These are phyloP conservation scores for Yarrowia hollandica DNA, from an alignment of 805 yeast genomes.

Conservation along the genomic window DNA sequence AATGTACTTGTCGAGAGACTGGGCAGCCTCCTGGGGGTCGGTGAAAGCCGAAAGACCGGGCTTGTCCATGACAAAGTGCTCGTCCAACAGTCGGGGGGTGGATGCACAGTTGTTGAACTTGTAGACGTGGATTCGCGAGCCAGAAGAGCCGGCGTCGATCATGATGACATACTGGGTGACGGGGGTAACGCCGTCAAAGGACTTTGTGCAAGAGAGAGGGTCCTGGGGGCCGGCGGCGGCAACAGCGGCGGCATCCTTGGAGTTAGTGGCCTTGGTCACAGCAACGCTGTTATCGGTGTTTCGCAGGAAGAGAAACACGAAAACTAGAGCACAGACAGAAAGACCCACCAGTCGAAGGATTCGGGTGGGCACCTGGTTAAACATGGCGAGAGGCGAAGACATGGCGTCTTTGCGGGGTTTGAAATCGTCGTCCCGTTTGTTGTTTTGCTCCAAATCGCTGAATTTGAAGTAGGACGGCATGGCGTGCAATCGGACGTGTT, in stretches of 20 bases:
- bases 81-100: slow-evolving; percentile 78
- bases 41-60: slow-evolving; percentile 78
- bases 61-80: slow-evolving; percentile 81
- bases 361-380: slow-evolving; percentile 7
- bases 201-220: slow-evolving; percentile 38
- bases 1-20: slow-evolving; percentile 81
- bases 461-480: slow-evolving; percentile 29
- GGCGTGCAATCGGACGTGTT: background rate
- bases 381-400: slow-evolving; percentile 18
- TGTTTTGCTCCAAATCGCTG: slow-evolving; percentile 27
- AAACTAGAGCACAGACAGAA: background rate
- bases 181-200: slow-evolving; percentile 45
- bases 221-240: background rate
- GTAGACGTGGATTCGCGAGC: slow-evolving; percentile 93
- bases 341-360: background rate
- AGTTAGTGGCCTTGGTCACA: background rate
- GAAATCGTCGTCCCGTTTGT: slow-evolving; percentile 26
- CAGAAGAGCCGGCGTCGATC: slow-evolving; percentile 98
- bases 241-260: background rate
- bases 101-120: slow-evolving; percentile 82
- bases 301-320: slow-evolving; percentile 1
- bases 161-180: slow-evolving; percentile 73
- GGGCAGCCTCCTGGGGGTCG: slow-evolving; percentile 82
- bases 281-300: background rate
- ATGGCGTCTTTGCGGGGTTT: slow-evolving; percentile 20